Evolutionary conservation across 2,329 filamentous ascomycete genomes (phyloP).

Genomic region (Trichoderma harzianum): DNA sequence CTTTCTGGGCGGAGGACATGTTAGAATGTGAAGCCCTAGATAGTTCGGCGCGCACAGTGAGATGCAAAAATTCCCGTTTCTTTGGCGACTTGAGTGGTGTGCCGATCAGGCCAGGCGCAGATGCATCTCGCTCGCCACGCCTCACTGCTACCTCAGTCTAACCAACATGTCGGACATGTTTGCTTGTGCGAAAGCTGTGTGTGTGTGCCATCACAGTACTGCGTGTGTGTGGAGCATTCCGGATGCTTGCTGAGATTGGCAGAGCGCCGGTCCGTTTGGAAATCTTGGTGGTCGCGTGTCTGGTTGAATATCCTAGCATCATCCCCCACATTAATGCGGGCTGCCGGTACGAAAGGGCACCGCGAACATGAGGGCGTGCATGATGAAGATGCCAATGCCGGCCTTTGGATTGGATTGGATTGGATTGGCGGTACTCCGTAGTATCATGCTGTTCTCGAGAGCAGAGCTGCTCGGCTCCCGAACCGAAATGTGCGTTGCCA

Average conservation of each 20-base stretch:
- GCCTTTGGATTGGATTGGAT: background rate
- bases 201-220: background rate
- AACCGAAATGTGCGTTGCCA: background rate
- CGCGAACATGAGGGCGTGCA: background rate
- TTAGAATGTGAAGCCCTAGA: background rate
- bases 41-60: background rate
- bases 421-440: background rate
- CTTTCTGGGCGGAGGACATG: background rate
- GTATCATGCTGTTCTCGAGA: background rate
- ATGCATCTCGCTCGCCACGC: background rate
- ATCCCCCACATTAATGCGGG: conserved; percentile 2
- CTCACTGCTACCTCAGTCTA: background rate
- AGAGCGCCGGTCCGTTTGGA: conserved; percentile 1
- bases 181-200: background rate
- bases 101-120: background rate
- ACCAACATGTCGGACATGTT: background rate
- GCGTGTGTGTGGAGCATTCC: conserved; percentile 2
- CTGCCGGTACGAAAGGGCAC: background rate
- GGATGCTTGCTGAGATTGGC: background rate
- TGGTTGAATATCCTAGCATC: background rate
- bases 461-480: background rate
- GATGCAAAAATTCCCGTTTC: background rate
- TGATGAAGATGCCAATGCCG: background rate
- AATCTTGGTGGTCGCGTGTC: conserved; percentile 12
- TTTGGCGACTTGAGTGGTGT: background rate